Evolutionary conservation across 2,329 filamentous ascomycete species (phyloP).

Genomic region (Neoarthrinium moseri): DNA sequence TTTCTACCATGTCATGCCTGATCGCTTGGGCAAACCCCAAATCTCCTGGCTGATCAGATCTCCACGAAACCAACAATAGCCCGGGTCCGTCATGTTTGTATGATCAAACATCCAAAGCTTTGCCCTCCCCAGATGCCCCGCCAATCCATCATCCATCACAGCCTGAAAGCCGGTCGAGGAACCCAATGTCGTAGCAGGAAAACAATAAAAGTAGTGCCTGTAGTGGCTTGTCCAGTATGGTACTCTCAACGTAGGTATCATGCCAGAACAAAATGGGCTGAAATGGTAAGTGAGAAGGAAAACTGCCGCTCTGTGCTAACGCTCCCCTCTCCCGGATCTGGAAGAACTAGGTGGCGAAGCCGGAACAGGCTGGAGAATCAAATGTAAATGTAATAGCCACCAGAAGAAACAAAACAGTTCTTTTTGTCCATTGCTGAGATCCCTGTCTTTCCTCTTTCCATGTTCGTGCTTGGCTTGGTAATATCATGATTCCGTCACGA

Average conservation of each 20-base stretch:
- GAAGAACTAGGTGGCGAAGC: background rate
- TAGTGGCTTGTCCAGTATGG: conserved; percentile 7
- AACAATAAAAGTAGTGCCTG: conserved; percentile 4
- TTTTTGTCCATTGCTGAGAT: conserved; percentile 23
- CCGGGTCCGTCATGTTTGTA: too few species aligned
- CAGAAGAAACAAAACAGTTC: background rate
- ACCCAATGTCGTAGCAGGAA: background rate
- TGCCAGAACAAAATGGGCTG: conserved; percentile 1
- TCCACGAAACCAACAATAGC: too few species aligned
- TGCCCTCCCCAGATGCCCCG: background rate
- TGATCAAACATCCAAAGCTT: too few species aligned
- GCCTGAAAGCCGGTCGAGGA: background rate
- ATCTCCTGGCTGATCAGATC: too few species aligned
- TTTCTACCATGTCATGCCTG: too few species aligned
- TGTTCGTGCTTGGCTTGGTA: conserved; percentile 14
- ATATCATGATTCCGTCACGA: conserved; percentile 28
- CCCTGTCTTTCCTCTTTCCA: conserved; percentile 18
- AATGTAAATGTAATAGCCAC: background rate
- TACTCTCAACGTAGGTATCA: conserved; percentile 2
- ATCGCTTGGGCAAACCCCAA: too few species aligned
- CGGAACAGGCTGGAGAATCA: conserved; percentile 2
- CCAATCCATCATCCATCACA: background rate
- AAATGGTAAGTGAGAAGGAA: background rate
- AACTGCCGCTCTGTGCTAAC: background rate
- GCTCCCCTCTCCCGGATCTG: background rate